Evolutionary conservation across 495 filamentous ascomycete genomes (phyloP).

Genomic region (Polyplosphaeria fusca): DNA sequence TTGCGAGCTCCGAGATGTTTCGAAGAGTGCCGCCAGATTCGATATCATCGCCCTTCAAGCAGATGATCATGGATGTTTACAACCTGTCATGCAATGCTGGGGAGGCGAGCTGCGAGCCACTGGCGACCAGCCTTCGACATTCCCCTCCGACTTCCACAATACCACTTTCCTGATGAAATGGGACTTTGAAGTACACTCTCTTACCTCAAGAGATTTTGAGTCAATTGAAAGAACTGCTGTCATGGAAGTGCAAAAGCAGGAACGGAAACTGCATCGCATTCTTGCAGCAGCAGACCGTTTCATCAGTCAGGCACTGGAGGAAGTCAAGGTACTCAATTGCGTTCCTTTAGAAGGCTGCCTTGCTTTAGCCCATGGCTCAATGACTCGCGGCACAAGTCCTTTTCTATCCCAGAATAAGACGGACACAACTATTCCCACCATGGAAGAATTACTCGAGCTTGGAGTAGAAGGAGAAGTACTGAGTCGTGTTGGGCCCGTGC

Average conservation of each 20-base stretch:
- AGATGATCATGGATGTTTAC: neutral
- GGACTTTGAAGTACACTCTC: neutral
- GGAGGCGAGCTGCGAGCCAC: neutral
- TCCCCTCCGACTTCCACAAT: neutral
- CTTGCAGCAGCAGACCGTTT: neutral
- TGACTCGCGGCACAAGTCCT: too few relatives aligned
- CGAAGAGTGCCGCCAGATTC: neutral
- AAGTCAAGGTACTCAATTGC: neutral
- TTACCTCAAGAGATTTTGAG: neutral
- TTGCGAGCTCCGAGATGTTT: neutral
- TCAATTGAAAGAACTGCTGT: neutral
- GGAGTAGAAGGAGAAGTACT: slow-evolving; percentile 3
- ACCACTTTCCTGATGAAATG: neutral
- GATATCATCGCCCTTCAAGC: neutral
- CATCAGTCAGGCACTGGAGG: neutral
- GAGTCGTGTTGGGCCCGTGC: neutral
- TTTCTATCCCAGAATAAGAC: neutral
- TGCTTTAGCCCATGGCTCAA: neutral
- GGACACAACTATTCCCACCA: neutral
- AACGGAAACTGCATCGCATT: neutral
- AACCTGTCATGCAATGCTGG: neutral
- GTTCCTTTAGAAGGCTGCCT: neutral
- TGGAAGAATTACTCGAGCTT: neutral
- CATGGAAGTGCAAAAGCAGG: neutral
- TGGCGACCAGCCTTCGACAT: neutral